Base-by-base conservation (phyloP, 1,139 yeast species). In the Trichomonascaceae sp. region DNA sequence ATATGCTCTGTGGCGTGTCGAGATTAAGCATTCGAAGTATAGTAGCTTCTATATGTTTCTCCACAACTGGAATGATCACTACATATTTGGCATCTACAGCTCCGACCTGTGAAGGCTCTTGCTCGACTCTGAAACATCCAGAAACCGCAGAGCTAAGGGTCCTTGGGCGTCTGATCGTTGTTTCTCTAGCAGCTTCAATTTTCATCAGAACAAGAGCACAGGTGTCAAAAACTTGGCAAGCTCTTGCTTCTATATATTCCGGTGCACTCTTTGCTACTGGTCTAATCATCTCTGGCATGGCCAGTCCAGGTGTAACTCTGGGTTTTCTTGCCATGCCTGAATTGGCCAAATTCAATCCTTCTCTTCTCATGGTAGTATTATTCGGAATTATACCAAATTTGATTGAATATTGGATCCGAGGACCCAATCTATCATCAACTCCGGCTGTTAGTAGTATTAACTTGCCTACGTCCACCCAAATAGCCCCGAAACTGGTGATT, bases 201-300 rank as follows among this genome's bases (percentile, higher is more conserved):
- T 60, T 47, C 58, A 64, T 57, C 13, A 46, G 52, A 24, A 36
- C 46, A 8, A 47, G 55, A 8, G 52, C 55, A 17, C 50, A 49
- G 15, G 20, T 18, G 4, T 52, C 53, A 22, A 53, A 50, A 43
- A 24, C 47, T 3, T 54, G 65, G 1, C 66, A 65, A 18, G 49
- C 58, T 7, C n/a, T 67, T 3, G 60, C 64, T 17, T 70, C 76
- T 1, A 15, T 70, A 7, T 61, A 63, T 47, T 63, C 74, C 5
- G 81, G 82, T 2, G 63, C 71, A 41, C 56, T 70, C 18, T 78
- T 78, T 62, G 80, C 79, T 0, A 49, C 73, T 13, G 82, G 82
- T 0, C 63, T 78, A 13, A 61, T 70, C 30, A 64, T 77, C 30
- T 66, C 79, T 1, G 81, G 81, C 2, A 74, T 78, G 77, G 70